These are phyloP conservation scores for Naematelia encephala DNA, from an alignment of 768 basidiomycete species.

Conservation along the genomic window DNA sequence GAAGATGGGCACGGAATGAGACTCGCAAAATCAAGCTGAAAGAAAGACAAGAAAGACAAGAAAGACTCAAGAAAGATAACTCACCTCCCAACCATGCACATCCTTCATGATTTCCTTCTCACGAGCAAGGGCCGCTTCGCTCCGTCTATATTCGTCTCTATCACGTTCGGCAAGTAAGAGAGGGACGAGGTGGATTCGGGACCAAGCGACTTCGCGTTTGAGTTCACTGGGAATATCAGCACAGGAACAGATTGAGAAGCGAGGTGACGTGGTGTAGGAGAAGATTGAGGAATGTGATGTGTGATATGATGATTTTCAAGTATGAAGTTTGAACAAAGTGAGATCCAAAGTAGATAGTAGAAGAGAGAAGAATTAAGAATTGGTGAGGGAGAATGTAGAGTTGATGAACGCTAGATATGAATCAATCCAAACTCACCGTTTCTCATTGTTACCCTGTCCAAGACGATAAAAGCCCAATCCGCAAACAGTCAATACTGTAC, in stretches of 20 bases:
- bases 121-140: constrained; percentile 69
- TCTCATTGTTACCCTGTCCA: constrained; percentile 85
- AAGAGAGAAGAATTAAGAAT: too few species aligned
- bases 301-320: too few species aligned
- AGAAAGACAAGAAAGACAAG: neutral
- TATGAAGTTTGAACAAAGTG: too few species aligned
- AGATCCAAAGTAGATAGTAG: too few species aligned
- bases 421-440: constrained; percentile 66
- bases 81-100: constrained; percentile 88
- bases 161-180: constrained; percentile 89
- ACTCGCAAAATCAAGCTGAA: neutral
- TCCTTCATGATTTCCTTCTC: constrained; percentile 94
- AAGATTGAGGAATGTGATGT: too few species aligned
- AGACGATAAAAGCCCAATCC: constrained; percentile 88
- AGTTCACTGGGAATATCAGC: constrained; percentile 67
- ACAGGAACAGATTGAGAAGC: neutral
- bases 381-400: too few species aligned
- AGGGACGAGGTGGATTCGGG: constrained; percentile 89
- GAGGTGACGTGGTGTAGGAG: neutral
- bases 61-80: constrained; percentile 51
- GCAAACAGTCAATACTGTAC: constrained; percentile 78
- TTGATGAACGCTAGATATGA: too few species aligned
- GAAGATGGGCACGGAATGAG: neutral
- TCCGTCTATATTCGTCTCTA: constrained; percentile 77
- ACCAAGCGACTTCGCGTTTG: constrained; percentile 88